These are phyloP conservation scores for Tinospora cordifolia DNA, from an alignment of 164 flowering plant genomes.

Conservation along the genomic window DNA sequence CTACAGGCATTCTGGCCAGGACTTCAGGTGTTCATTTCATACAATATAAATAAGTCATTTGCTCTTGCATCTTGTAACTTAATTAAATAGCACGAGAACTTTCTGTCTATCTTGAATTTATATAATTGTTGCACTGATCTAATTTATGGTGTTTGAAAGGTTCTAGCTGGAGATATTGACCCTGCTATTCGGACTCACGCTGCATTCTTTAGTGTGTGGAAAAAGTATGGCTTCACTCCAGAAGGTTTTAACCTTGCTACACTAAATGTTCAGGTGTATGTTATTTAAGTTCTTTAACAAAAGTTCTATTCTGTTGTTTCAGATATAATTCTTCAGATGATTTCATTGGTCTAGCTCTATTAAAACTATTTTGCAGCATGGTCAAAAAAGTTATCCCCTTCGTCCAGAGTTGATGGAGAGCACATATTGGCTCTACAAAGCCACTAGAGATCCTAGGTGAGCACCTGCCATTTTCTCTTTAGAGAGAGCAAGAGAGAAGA, in stretches of 20 bases:
- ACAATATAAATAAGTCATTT: no score
- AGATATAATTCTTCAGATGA: neutral
- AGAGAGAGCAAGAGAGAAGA: no score
- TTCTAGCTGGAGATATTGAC: conserved; percentile 89
- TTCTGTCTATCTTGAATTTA: neutral
- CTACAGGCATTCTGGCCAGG: conserved; percentile 99
- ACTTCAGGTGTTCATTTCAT: conserved; percentile 59
- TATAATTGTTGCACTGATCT: neutral
- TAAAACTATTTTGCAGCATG: conserved; percentile 42
- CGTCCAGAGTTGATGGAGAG: conserved; percentile 97
- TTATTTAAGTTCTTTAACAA: neutral
- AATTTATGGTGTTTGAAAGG: conserved; percentile 40
- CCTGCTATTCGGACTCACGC: conserved; percentile 92
- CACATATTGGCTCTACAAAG: conserved; percentile 98
- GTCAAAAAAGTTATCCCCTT: conserved; percentile 92
- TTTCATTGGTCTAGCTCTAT: neutral
- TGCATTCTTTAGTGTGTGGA: conserved; percentile 97
- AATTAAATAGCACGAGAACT: neutral
- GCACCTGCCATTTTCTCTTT: conserved; percentile 7
- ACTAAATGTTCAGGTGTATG: conserved; percentile 79
- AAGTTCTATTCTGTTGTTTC: neutral
- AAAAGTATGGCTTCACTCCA: conserved; percentile 93
- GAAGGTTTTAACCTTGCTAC: conserved; percentile 98
- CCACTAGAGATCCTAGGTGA: conserved; percentile 87
- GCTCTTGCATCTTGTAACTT: no score